Evolutionary conservation across 768 basidiomycete species (phyloP), one percentile per base, ranked within the genome.

Genomic region (Trametes meyenii): DNA sequence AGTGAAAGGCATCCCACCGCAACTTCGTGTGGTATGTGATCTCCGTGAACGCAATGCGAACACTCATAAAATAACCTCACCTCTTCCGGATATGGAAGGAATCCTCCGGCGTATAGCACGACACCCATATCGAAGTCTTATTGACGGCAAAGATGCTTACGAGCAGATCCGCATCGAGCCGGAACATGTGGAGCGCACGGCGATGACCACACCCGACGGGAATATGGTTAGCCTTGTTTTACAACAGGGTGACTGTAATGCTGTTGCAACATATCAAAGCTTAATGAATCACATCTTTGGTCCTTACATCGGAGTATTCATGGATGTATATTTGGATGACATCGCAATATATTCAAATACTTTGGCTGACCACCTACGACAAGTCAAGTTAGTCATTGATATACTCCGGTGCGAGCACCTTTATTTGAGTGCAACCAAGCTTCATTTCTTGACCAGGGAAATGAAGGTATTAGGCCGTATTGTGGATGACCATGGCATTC

Each of bases 401-500:
- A 54, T 62, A 0, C 58, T 66, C 11, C 5, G 40, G 19, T 5
- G 35, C 0, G 66, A 66, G 24, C 19, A 53, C 56, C 42, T 74
- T n/a, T 73, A 58, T 55, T 56, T 72, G 1, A 63, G 63, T 16
- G 45, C 59, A 0, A 21, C 55, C 2, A 72, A 72, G 56, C 44
- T 73, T 4, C 62, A 71, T 7, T 69, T 73, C 55, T 62, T 71
- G 16, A 49, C 49, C 1, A 6, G 42, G 0, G 45, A 62, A 23
- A 40, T 72, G 56, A 68, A 67, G 24, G 42, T 69, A 24, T 58
- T 81, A 0, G 79, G 79, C 0, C 70, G 69, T 0, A 61, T 80
- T 0, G 58, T 83, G 0, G 71, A 74, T 21, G 69, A 76, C n/a
- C 16, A 73, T 0, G 78, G 80, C 0, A 79, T 83, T 21, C 50